phyloP scores from a whole-genome alignment of 2,329 filamentous ascomycete species.

The Amylocarpus encephaloides region DNA sequence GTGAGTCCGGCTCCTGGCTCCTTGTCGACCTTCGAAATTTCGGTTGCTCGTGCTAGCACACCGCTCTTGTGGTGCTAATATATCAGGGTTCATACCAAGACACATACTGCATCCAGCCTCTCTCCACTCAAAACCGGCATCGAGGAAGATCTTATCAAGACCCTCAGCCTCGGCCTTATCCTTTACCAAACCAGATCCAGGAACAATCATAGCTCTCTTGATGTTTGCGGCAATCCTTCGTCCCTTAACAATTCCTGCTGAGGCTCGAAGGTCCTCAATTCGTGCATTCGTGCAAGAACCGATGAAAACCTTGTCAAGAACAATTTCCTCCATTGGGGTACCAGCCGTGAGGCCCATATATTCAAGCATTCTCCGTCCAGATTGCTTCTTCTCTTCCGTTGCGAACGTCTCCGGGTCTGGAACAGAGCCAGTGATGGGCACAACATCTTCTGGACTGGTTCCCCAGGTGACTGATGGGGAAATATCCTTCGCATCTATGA shows the following conservation, averaged over 20 bases:
- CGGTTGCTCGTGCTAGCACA: constrained; percentile 95
- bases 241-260: constrained; percentile 79
- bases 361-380: constrained; percentile 75
- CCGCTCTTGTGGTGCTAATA: constrained; percentile 83
- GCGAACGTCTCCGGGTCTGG: constrained; percentile 84
- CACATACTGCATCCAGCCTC: constrained; percentile 99
- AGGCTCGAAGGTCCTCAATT: constrained; percentile 89
- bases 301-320: constrained; percentile 94
- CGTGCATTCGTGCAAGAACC: constrained; percentile 96
- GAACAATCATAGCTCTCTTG: constrained; percentile 93
- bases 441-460: constrained; percentile 90
- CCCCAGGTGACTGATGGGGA: constrained; percentile 93
- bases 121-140: constrained; percentile 95
- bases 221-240: constrained; percentile 82
- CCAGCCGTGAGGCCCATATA: constrained; percentile 93
- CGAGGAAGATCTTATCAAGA: constrained; percentile 83
- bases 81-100: constrained; percentile 98
- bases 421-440: constrained; percentile 88
- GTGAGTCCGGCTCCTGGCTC: constrained; percentile 84
- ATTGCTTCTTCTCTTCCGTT: constrained; percentile 70
- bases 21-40: constrained; percentile 96
- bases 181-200: constrained; percentile 92
- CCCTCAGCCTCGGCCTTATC: constrained; percentile 85
- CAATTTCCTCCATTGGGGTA: constrained; percentile 86
- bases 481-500: constrained; percentile 89